Percentiles rank a stretch among this genome's conserved stretches.
These are phyloP conservation scores for Phytophthora meadii DNA, from an alignment of 352 stramenopile species.

Conservation along the genomic window DNA sequence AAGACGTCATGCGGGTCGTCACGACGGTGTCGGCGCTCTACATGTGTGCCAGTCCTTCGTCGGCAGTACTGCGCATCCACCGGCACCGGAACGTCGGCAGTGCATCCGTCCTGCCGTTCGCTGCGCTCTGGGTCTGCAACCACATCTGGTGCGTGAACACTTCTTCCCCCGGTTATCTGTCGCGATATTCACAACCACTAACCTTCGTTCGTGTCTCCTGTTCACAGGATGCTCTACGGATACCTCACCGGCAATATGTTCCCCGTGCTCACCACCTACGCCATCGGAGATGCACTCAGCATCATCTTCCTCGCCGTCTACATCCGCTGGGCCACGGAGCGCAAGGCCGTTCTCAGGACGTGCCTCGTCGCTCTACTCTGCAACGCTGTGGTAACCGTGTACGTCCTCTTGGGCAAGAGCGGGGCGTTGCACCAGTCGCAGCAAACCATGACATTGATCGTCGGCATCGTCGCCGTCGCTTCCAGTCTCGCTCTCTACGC, in stretches of 20 bases:
- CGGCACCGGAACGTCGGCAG: constrained; percentile 49
- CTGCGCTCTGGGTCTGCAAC: constrained; percentile 71
- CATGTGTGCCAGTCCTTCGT: constrained; percentile 75
- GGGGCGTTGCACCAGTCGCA: constrained; percentile 37
- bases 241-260: constrained; percentile 57
- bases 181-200: constrained; percentile 3
- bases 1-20: constrained; percentile 61
- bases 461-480: constrained; percentile 55
- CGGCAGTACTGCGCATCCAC: constrained; percentile 59
- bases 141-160: constrained; percentile 65
- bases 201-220: constrained; percentile 1
- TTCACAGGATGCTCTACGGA: constrained; percentile 65
- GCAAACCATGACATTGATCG: constrained; percentile 33
- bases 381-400: constrained; percentile 54
- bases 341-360: constrained; percentile 43
- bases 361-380: constrained; percentile 41
- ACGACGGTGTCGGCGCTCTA: constrained; percentile 73
- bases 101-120: constrained; percentile 60
- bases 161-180: neutral
- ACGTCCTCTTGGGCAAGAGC: constrained; percentile 51
- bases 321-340: constrained; percentile 47
- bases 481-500: constrained; percentile 73
- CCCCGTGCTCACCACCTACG: constrained; percentile 60
- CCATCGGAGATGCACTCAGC: constrained; percentile 54
- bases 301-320: constrained; percentile 60